Percentiles rank a stretch among this genome's conserved stretches.
Evolutionary conservation across 768 basidiomycete species (phyloP).

Genomic region (Podaxis sp.): DNA sequence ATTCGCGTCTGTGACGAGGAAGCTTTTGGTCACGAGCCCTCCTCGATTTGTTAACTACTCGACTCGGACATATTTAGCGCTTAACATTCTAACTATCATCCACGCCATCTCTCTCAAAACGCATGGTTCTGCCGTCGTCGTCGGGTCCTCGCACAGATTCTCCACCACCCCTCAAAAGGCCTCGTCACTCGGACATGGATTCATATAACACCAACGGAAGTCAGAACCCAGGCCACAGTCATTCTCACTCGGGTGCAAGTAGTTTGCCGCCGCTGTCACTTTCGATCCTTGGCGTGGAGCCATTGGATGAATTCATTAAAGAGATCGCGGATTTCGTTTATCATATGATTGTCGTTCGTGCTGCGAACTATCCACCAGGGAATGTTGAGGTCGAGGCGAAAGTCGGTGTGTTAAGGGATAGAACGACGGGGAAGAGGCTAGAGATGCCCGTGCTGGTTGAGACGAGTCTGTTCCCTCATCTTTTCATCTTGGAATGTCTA

Average conservation of each 20-base stretch:
- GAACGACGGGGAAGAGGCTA: slow-evolving; percentile 53
- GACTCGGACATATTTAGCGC: slow-evolving; percentile 6
- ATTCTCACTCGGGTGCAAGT: neutral
- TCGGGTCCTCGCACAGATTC: neutral
- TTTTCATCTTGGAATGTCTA: slow-evolving; percentile 3
- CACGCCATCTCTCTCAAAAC: neutral
- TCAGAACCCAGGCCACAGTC: neutral
- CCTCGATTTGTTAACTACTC: neutral
- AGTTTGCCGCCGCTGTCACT: slow-evolving; percentile 64
- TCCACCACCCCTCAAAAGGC: neutral
- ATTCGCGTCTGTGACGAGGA: neutral
- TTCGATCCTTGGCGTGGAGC: slow-evolving; percentile 87
- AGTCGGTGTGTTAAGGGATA: slow-evolving; percentile 73
- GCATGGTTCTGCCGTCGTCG: slow-evolving; percentile 5
- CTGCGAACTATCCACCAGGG: slow-evolving; percentile 43
- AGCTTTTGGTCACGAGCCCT: slow-evolving; percentile 6
- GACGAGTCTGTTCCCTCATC: slow-evolving; percentile 61
- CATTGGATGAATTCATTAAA: slow-evolving; percentile 89
- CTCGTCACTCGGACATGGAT: slow-evolving; percentile 6
- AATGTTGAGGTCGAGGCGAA: slow-evolving; percentile 89
- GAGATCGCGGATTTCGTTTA: slow-evolving; percentile 89
- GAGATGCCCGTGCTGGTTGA: slow-evolving; percentile 76
- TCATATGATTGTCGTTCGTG: slow-evolving; percentile 61
- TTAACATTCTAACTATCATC: neutral
- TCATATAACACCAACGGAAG: slow-evolving; percentile 5